Evolutionary conservation across 192 early-diverging fungal species (phyloP), one percentile per base, ranked within the genome.

Genomic region (Fimicolochytrium jonesii): DNA sequence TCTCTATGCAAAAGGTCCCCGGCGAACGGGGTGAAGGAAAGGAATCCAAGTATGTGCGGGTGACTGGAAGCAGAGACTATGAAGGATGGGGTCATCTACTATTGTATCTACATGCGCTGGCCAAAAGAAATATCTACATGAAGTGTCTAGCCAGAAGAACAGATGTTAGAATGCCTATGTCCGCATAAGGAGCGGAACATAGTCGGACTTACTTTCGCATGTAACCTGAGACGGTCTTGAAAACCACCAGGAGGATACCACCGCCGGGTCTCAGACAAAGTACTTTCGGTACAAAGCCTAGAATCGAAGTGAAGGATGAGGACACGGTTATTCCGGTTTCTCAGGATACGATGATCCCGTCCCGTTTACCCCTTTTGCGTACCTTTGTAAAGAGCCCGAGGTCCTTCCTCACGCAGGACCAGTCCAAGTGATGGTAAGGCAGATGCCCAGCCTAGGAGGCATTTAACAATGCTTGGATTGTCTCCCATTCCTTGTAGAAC

Each of bases 271-370:
- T 93, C 32, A 98, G 76, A 74, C 95, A 81, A 56, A 98, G 82
- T 32, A 95, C 92, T 76, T 98, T 98, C 31, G 95, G 92, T 30
- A 91, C 76, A 62, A 95, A 93, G 30, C 95, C 72, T 73, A 30
- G n/a, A 47, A 41, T 17, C 52, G 52, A 18, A 35, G 51, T 31
- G 23, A 42, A 47, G 3, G 5, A 6, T 26, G 20, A 15, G 30
- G 26, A 50, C 48, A 6, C 25, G 30, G 17, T 5, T 20, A 4
- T 7, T 7, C 10, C 17, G 37, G 9, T 15, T 55, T 55, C 15
- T 11, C 29, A 31, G 17, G 53, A n/a, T 22, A 10, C 53, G n/a
- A 23, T 17, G n/a, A 23, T 50, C n/a, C 48, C 48, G 0, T 18
- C 0, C n/a, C 0, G 1, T n/a, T 20, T 15, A 18, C 26, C 13